phyloP scores from a whole-genome alignment of 768 basidiomycete species.

The Leccinum variicolor region DNA sequence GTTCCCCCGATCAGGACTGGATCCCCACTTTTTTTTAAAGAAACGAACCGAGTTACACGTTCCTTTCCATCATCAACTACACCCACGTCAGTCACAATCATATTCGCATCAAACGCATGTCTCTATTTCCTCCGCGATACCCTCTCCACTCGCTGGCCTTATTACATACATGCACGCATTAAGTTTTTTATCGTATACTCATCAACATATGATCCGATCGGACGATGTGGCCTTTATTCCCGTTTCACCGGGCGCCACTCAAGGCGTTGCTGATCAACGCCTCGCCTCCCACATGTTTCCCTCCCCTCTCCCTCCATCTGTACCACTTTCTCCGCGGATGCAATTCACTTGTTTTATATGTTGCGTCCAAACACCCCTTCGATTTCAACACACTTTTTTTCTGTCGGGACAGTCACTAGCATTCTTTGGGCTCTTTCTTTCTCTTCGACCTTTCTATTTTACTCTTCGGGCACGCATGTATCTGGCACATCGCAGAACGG shows the following conservation, averaged over 20 bases:
- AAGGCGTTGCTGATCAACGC: background rate
- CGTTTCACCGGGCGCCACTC: conserved; percentile 5
- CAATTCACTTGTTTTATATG: background rate
- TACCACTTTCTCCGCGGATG: background rate
- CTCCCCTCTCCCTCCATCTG: background rate
- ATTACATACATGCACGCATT: conserved; percentile 6
- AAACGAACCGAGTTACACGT: conserved; percentile 5
- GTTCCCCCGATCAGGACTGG: conserved; percentile 20
- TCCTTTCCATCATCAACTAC: conserved; percentile 16
- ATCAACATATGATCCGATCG: background rate
- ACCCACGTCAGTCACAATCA: conserved; percentile 8
- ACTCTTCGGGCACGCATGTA: background rate
- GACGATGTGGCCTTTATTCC: background rate
- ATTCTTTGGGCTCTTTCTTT: background rate
- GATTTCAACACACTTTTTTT: conserved; percentile 1
- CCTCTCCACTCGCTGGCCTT: background rate
- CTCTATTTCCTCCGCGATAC: conserved; percentile 7
- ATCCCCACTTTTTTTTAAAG: conserved; percentile 7
- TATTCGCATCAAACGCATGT: conserved; percentile 15
- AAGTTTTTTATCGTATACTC: conserved; percentile 11
- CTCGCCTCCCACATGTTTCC: conserved; percentile 1
- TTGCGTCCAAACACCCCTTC: background rate
- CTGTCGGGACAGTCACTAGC: conserved; percentile 9
- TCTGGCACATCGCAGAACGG: background rate
- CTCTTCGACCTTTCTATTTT: background rate